Base-by-base conservation (phyloP, 805 yeast genomes). In the Wickerhamomyces hampshirensis region DNA sequence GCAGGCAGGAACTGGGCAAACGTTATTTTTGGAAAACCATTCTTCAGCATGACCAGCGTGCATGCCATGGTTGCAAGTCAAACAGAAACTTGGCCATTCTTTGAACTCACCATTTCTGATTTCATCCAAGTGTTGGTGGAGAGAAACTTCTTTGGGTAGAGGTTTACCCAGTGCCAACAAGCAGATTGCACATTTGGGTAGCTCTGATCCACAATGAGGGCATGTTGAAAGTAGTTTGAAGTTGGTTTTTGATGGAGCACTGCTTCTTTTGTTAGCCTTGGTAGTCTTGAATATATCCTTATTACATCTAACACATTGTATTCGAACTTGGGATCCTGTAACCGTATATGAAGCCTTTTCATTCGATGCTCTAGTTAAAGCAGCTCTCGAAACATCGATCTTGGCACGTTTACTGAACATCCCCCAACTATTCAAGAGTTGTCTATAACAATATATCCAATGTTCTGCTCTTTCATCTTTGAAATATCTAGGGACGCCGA, bases 1-100 rank as follows among this genome's bases (percentile, higher is more conserved):
- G 53, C 98, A 91, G 29, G 88, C 95, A 0, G 97, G 96, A 3
- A 91, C 95, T 0, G 98, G 97, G 53, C 98, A 91, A 1, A 84
- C 75, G 38, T 74, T 75, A 51, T 89, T 95, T 56, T 80, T 81
- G 18, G 81, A 73, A 57, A 91, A 91, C 98, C 98, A 91, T 51
- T 89, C 94, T 44, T 85, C 88, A 0, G 97, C 97, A 57, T 91
- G 98, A 4, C 84, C 88, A 0, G 95, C 88, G 62, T 91, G 98
- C 75, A 80, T 80, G 1, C 96, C 95, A 51, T 91, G 98, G 54
- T 84, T 86, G 56, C 98, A 91, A 23, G 80, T 75, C 45, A 91
- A 62, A 53, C 98, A 91, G 60, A 87, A 87, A 47, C 93, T 85
- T 47, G 91, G 88, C 95, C 96, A 87, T 44, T 83, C 82, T 40